Evolutionary conservation across 164 flowering plant genomes (phyloP).

Genomic region (Platanus orientalis): DNA sequence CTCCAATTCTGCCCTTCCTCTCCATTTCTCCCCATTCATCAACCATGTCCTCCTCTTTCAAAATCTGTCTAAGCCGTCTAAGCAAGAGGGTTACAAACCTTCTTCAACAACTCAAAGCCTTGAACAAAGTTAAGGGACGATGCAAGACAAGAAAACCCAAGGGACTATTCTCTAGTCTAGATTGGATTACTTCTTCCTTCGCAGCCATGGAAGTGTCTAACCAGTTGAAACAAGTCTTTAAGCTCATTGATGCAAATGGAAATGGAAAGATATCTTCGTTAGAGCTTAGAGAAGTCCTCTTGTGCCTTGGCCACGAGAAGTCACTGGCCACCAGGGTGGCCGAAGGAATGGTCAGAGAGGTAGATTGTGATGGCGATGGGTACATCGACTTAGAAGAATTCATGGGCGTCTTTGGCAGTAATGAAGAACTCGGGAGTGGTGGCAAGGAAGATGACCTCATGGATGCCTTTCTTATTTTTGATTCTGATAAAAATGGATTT

Average conservation of each 20-base stretch:
- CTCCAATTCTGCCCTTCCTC: neutral
- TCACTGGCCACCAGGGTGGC: slow-evolving; percentile 42
- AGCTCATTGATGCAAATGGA: slow-evolving; percentile 57
- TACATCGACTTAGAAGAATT: slow-evolving; percentile 63
- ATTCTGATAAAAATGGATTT: slow-evolving; percentile 47
- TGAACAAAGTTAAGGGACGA: slow-evolving; percentile 9
- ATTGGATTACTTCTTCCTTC: slow-evolving; percentile 31
- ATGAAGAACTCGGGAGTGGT: neutral
- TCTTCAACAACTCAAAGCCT: slow-evolving; percentile 12
- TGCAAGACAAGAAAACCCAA: slow-evolving; percentile 22
- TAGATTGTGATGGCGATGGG: slow-evolving; percentile 63
- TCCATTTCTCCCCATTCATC: neutral
- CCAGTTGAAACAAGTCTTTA: slow-evolving; percentile 58
- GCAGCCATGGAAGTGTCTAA: slow-evolving; percentile 41
- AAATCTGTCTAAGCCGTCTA: slow-evolving; percentile 15
- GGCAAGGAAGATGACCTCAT: slow-evolving; percentile 27
- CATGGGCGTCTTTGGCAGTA: slow-evolving; percentile 34
- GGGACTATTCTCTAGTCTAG: slow-evolving; percentile 23
- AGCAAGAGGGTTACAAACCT: slow-evolving; percentile 17
- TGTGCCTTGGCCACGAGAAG: slow-evolving; percentile 49
- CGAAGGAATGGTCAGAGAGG: slow-evolving; percentile 44
- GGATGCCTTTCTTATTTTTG: slow-evolving; percentile 62
- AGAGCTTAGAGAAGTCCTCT: slow-evolving; percentile 52
- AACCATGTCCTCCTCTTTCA: slow-evolving; percentile 23
- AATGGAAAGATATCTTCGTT: slow-evolving; percentile 60